phyloP scores from a whole-genome alignment of 192 early-diverging fungal species.

The Rhizoclosmatium globosum region DNA sequence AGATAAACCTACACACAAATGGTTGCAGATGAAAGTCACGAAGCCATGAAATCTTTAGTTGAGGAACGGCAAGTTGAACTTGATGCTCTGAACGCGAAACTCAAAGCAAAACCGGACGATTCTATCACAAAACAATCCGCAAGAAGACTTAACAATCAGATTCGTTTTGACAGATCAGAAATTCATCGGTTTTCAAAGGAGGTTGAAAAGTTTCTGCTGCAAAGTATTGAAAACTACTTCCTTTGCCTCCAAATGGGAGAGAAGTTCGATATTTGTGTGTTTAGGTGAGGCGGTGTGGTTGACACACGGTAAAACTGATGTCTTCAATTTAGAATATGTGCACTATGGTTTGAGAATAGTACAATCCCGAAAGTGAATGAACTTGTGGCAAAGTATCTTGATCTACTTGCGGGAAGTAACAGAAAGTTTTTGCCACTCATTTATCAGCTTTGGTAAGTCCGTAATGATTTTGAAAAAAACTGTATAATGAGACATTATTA shows the following conservation, averaged over 20 bases:
- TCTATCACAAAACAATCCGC: constrained; percentile 21
- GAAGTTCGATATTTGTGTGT: constrained; percentile 53
- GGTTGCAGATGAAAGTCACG: constrained; percentile 42
- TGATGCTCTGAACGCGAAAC: constrained; percentile 36
- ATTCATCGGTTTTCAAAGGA: constrained; percentile 38
- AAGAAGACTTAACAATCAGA: constrained; percentile 48
- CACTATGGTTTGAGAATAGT: constrained; percentile 59
- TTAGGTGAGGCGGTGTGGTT: constrained; percentile 27
- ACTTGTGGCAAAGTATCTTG: constrained; percentile 35
- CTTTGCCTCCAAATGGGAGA: constrained; percentile 42
- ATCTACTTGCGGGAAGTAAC: constrained; percentile 21
- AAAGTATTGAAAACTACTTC: constrained; percentile 55
- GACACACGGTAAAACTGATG: not conserved
- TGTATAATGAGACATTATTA: constrained; percentile 5
- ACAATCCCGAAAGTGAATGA: constrained; percentile 33
- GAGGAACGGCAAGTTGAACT: constrained; percentile 44
- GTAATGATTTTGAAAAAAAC: constrained; percentile 26
- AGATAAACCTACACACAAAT: constrained; percentile 51
- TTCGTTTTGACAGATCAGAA: constrained; percentile 51
- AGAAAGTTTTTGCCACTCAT: constrained; percentile 35
- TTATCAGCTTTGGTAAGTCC: constrained; percentile 43
- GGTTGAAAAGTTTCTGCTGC: constrained; percentile 39
- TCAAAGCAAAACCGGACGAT: constrained; percentile 33
- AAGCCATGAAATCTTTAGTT: constrained; percentile 42
- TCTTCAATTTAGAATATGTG: constrained; percentile 32